Evolutionary conservation across 352 stramenopile genomes (phyloP).

Genomic region (Plasmopara viticola): DNA sequence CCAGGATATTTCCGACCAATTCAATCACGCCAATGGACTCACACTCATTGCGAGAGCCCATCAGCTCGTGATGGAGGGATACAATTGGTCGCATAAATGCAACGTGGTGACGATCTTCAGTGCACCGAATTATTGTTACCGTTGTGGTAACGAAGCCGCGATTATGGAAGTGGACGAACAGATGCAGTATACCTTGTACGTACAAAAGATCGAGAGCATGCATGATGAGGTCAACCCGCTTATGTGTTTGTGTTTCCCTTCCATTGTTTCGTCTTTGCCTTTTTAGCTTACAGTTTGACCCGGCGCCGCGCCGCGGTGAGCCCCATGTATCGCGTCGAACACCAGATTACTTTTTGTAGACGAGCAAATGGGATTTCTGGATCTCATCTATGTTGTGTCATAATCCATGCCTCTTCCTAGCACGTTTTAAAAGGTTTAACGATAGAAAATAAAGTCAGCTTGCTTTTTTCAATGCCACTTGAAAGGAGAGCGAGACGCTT

Average conservation of each 20-base stretch:
- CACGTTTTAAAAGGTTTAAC: slow-evolving; percentile 7
- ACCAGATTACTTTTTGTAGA: slow-evolving; percentile 94
- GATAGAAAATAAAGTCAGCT: slow-evolving; percentile 31
- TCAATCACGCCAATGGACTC: slow-evolving; percentile 95
- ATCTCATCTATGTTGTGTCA: slow-evolving; percentile 16
- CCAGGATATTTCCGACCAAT: slow-evolving; percentile 97
- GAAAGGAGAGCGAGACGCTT: not conserved
- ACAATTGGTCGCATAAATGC: slow-evolving; percentile 91
- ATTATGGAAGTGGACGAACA: slow-evolving; percentile 97
- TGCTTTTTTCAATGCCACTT: slow-evolving; percentile 3
- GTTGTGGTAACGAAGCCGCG: slow-evolving; percentile 96
- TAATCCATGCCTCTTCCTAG: slow-evolving; percentile 15
- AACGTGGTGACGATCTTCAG: slow-evolving; percentile 99
- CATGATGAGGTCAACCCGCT: too few species aligned
- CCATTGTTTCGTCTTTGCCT: too few species aligned
- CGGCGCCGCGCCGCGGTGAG: slow-evolving; percentile 89
- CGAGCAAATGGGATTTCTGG: not conserved
- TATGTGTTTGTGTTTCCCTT: too few species aligned
- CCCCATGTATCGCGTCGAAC: slow-evolving; percentile 90
- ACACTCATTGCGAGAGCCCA: slow-evolving; percentile 97
- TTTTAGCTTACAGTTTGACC: slow-evolving; percentile 92
- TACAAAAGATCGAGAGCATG: not conserved
- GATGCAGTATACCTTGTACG: slow-evolving; percentile 94
- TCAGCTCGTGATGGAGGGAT: slow-evolving; percentile 89
- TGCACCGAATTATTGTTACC: slow-evolving; percentile 99